Evolutionary conservation across 345 rosid species (phyloP), one percentile per base, ranked within the genome.

Genomic region (Salix viminalis): DNA sequence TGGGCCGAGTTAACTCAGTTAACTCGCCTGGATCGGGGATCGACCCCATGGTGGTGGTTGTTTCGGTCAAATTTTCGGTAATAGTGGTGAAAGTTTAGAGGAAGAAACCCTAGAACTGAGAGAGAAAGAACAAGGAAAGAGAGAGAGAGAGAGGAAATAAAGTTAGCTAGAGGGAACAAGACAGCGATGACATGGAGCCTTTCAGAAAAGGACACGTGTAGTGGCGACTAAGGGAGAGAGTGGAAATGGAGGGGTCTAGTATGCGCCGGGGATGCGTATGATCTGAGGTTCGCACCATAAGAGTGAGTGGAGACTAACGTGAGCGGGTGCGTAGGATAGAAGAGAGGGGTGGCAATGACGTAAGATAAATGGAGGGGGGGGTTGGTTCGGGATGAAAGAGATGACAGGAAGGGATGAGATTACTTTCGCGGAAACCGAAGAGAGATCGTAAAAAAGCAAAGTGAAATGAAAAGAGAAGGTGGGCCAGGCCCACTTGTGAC

Each of bases 11-110:
- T 79, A 83, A 84, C 89, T 88, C 94, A 18, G 91, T 84, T 75
- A 89, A 83, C 89, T 85, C 98, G 81, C 97, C 99, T 0, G 97
- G 96, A 92, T 96, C 95, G 97, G 92, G 89, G 90, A 83, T 85
- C 85, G 97, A 91, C 94, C 95, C 99, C 97, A 93, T 96, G 85
- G 64, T 48, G 16, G 61, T 37, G 37, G 21, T 61, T 46, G 52
- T 46, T 46, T 46, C 52, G 52, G 14, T 46, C 52, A 46, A 46
- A 12, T 46, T 46, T 12, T 46, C 2, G 52, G 52, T 46, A 46
- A 46, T 18, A 46, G 52, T 46, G 52, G 18, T 14, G 52, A 14
- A 12, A 12, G 16, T 46, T 46, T 46, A 15, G 52, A 4, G 32
- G 10, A 28, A 32, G n/a, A 7, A 78, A 66, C 72, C 81, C 76